Conservation (phyloP, 305 asterid species). For the Monarda citriodora region DNA sequence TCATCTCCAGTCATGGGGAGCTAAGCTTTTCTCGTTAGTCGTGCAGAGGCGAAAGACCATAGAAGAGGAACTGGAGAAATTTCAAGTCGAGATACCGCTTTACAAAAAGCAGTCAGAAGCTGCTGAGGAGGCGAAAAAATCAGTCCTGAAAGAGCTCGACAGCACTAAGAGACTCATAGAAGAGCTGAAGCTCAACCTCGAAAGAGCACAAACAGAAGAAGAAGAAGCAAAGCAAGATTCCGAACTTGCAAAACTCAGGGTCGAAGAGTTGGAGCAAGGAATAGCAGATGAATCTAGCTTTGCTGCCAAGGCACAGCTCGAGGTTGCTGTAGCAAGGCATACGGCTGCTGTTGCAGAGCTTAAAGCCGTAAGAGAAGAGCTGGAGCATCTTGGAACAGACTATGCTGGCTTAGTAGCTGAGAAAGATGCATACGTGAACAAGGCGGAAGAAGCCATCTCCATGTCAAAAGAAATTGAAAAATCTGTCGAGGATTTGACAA, state of each 20-base stretch:
- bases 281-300: slow-evolving; percentile 84
- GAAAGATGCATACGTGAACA: slow-evolving; percentile 59
- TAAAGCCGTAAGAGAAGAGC: slow-evolving; percentile 51
- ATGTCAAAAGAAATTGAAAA: slow-evolving; percentile 80
- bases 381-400: slow-evolving; percentile 68
- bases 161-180: slow-evolving; percentile 83
- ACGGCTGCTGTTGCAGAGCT: slow-evolving; percentile 80
- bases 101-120: slow-evolving; percentile 62
- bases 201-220: slow-evolving; percentile 91
- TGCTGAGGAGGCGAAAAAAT: slow-evolving; percentile 78
- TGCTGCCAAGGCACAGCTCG: slow-evolving; percentile 97
- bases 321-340: slow-evolving; percentile 89
- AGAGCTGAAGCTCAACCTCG: slow-evolving; percentile 91
- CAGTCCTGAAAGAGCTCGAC: slow-evolving; percentile 82
- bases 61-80: slow-evolving; percentile 85
- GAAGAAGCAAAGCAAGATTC: slow-evolving; percentile 96
- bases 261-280: slow-evolving; percentile 94
- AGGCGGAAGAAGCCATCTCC: slow-evolving; percentile 70
- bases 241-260: slow-evolving; percentile 89
- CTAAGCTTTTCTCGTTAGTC: slow-evolving; percentile 3
- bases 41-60: slow-evolving; percentile 85
- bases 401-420: slow-evolving; percentile 54
- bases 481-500: slow-evolving; percentile 81
- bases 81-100: slow-evolving; percentile 79
- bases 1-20: no score